These are phyloP conservation scores for Eucalyptus marginata DNA, from an alignment of 345 rosid species.

Conservation along the genomic window DNA sequence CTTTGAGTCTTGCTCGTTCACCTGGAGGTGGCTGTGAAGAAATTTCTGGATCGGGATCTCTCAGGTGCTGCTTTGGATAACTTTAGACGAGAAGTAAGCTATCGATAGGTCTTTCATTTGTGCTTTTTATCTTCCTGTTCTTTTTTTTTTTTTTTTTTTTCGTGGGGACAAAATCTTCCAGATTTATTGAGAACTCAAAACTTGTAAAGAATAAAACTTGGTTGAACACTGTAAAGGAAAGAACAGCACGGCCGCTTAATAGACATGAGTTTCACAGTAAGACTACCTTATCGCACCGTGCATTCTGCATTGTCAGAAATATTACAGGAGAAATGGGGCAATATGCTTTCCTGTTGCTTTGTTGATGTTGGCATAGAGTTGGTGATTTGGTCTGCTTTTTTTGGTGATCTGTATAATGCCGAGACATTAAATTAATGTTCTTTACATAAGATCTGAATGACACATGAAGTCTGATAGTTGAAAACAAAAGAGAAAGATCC, in stretches of 20 bases:
- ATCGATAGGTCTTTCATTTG: background rate
- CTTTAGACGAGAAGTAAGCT: conserved; percentile 92
- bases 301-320: too few relatives aligned
- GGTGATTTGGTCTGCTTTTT: background rate
- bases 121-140: background rate
- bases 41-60: conserved; percentile 92
- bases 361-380: background rate
- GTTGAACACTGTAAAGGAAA: background rate
- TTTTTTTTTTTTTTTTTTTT: background rate
- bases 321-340: too few relatives aligned
- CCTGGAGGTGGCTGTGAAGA: conserved; percentile 98
- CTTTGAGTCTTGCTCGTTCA: background rate
- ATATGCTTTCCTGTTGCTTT: background rate
- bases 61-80: conserved; percentile 88
- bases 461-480: background rate
- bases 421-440: background rate
- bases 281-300: too few relatives aligned
- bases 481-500: background rate
- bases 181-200: background rate
- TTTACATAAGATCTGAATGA: background rate
- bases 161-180: background rate
- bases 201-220: background rate
- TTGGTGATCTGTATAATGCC: background rate
- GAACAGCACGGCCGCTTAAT: rapidly evolving
- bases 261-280: background rate